Evolutionary conservation across 1,284 basidiomycete species (phyloP).

Genomic region (Ceratobasidium sp.): DNA sequence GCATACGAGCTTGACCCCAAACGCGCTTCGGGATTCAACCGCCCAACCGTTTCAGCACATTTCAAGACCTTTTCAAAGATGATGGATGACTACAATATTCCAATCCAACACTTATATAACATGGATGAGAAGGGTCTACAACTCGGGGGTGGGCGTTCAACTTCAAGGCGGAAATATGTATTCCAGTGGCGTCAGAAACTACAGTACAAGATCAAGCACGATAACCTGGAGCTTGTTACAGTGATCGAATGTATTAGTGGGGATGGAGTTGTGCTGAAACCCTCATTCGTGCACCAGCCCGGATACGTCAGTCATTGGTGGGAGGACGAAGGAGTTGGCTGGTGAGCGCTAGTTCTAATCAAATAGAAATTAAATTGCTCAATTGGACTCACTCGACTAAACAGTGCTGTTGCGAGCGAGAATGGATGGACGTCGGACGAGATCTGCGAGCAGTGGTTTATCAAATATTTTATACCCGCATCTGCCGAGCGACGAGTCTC

Average conservation of each 20-base stretch:
- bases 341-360: background rate
- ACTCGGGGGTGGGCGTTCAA: slow-evolving; percentile 50
- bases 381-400: background rate
- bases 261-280: slow-evolving; percentile 7
- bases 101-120: slow-evolving; percentile 47
- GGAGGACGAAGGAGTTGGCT: background rate
- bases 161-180: slow-evolving; percentile 46
- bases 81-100: slow-evolving; percentile 44
- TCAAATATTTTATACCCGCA: background rate
- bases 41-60: background rate
- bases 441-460: slow-evolving; percentile 16
- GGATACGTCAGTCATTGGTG: slow-evolving; percentile 3
- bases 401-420: background rate
- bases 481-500: slow-evolving; percentile 46
- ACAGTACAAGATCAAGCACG: slow-evolving; percentile 44
- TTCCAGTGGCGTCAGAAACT: slow-evolving; percentile 28
- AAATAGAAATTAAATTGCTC: no score
- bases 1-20: slow-evolving; percentile 18
- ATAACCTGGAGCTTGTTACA: slow-evolving; percentile 5
- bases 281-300: background rate
- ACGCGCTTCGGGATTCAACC: slow-evolving; percentile 4
- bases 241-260: slow-evolving; percentile 10
- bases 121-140: slow-evolving; percentile 52
- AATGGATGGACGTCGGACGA: slow-evolving; percentile 56
- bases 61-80: background rate